phyloP scores from a whole-genome alignment of 2,329 filamentous ascomycete genomes.

The Nemania bipapillata region DNA sequence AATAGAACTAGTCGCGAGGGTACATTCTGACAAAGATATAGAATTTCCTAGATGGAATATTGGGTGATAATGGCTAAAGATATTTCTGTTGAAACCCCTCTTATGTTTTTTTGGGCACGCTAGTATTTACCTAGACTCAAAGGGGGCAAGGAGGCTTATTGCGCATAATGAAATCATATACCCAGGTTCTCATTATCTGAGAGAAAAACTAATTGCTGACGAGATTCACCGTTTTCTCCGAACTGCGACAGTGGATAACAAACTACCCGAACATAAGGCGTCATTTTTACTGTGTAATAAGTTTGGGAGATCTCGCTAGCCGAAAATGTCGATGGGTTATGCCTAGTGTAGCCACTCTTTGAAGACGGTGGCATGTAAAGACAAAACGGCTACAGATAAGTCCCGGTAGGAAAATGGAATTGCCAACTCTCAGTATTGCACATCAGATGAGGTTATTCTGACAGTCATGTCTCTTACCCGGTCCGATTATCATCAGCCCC shows the following conservation, averaged over 20 bases:
- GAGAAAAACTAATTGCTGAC: neutral
- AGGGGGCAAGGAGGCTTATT: neutral
- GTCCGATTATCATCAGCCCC: neutral
- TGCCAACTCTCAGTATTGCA: neutral
- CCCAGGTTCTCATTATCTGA: neutral
- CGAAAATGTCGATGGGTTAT: neutral
- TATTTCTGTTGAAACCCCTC: neutral
- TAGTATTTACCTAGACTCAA: neutral
- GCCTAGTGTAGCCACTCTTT: no score
- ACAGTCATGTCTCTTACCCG: neutral
- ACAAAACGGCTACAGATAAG: neutral
- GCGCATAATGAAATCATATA: neutral
- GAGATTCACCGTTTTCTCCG: neutral
- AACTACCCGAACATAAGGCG: no score
- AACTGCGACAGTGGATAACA: neutral
- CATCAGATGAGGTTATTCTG: neutral
- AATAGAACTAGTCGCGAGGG: neutral
- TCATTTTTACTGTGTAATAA: neutral
- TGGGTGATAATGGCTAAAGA: constrained; percentile 14
- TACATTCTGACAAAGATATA: neutral
- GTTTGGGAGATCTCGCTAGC: neutral
- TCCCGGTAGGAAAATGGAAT: neutral
- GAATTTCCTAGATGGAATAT: constrained; percentile 29
- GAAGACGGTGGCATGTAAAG: neutral
- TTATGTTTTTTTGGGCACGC: neutral